Evolutionary conservation across 2,329 filamentous ascomycete species (phyloP).

Genomic region (Aspergillus latus): DNA sequence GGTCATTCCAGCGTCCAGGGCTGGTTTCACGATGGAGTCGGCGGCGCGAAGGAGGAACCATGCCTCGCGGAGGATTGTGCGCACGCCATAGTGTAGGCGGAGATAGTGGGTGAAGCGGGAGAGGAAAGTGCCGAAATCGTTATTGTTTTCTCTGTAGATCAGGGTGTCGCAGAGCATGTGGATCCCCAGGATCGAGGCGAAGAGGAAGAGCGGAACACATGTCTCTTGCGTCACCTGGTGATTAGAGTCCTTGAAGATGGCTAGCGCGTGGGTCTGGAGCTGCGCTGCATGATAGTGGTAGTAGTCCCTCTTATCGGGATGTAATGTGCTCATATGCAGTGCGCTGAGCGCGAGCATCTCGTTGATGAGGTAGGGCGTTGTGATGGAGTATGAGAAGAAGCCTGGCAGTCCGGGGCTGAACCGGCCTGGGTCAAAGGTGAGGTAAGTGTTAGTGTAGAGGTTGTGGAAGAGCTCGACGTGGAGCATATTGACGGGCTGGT

Average conservation of each 20-base stretch:
- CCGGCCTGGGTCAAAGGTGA: neutral
- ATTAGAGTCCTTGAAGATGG: constrained; percentile 16
- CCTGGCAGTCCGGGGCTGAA: constrained; percentile 2
- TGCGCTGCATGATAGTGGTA: constrained; percentile 37
- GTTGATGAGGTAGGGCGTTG: constrained; percentile 50
- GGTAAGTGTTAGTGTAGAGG: constrained; percentile 18
- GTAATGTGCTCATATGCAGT: constrained; percentile 41
- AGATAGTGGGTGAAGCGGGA: constrained; percentile 28
- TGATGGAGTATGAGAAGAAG: constrained; percentile 3
- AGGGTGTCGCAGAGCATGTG: constrained; percentile 53
- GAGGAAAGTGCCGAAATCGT: constrained; percentile 38
- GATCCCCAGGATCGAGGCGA: constrained; percentile 21
- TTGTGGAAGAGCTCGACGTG: constrained; percentile 34
- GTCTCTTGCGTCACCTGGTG: constrained; percentile 18
- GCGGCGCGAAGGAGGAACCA: constrained; percentile 16
- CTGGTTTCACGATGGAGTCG: constrained; percentile 15
- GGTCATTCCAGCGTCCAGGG: neutral
- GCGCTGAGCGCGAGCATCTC: constrained; percentile 50
- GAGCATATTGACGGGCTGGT: constrained; percentile 27
- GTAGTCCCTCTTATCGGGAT: constrained; percentile 37
- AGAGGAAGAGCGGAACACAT: constrained; percentile 24
- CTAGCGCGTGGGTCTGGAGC: constrained; percentile 32
- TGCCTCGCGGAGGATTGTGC: constrained; percentile 16
- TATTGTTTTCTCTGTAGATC: constrained; percentile 34
- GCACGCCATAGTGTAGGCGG: constrained; percentile 29